Evolutionary conservation across 1,139 yeast species (phyloP).

Genomic region (Magnusiomyces paraingens): DNA sequence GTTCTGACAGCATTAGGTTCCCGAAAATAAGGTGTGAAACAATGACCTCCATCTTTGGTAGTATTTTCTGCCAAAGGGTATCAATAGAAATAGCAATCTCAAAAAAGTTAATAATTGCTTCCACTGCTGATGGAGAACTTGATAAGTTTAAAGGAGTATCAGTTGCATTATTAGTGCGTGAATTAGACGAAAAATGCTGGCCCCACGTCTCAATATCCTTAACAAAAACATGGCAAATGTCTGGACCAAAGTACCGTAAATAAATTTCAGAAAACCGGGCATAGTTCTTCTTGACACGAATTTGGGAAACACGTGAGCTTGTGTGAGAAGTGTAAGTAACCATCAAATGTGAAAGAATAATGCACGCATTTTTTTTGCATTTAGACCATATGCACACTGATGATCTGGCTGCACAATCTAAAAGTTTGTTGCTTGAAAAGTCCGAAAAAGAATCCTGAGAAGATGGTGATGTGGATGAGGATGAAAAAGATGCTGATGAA

Average conservation of each 20-base stretch:
- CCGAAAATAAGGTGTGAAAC: slow-evolving; percentile 75
- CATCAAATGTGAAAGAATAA: slow-evolving; percentile 6
- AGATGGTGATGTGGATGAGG: background rate
- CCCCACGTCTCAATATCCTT: slow-evolving; percentile 10
- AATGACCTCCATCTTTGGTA: slow-evolving; percentile 63
- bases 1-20: slow-evolving; percentile 61
- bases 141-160: no score
- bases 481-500: no score
- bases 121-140: background rate
- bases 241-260: slow-evolving; percentile 14
- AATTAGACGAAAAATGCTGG: background rate
- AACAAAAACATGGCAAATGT: slow-evolving; percentile 10
- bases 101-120: slow-evolving; percentile 37
- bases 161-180: no score
- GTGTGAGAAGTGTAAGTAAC: slow-evolving; percentile 3
- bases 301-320: background rate
- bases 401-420: background rate
- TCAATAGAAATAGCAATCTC: slow-evolving; percentile 66
- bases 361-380: slow-evolving; percentile 83
- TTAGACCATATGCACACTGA: slow-evolving; percentile 52
- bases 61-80: slow-evolving; percentile 59
- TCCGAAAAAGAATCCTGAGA: background rate
- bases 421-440: background rate
- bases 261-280: slow-evolving; percentile 9
- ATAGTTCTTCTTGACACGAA: background rate